Percentiles rank a stretch among this genome's conserved stretches.
phyloP scores from a whole-genome alignment of 129 eudicot genomes.

The Silybum marianum region DNA sequence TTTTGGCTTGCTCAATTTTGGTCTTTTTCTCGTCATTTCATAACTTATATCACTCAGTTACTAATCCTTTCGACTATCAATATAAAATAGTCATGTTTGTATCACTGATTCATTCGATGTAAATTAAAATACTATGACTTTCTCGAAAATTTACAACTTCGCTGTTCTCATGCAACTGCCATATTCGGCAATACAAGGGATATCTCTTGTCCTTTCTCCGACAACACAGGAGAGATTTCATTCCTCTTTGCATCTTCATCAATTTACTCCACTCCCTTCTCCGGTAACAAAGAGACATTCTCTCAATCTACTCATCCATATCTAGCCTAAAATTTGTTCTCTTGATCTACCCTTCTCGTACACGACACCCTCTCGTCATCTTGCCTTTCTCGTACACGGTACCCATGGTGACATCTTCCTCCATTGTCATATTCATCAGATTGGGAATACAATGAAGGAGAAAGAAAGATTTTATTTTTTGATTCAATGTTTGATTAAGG shows the following conservation, averaged over 20 bases:
- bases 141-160: background rate
- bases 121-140: too few species aligned
- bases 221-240: background rate
- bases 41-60: too few species aligned
- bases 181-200: background rate
- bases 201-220: background rate
- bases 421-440: background rate
- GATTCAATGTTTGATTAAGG: background rate
- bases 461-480: background rate
- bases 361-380: background rate
- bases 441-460: background rate
- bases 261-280: background rate
- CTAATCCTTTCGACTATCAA: too few species aligned
- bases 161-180: background rate
- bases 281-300: background rate
- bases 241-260: background rate
- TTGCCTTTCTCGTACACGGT: background rate
- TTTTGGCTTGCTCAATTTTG: too few species aligned
- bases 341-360: background rate
- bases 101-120: background rate
- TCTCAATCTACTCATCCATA: background rate
- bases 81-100: background rate
- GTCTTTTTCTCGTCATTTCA: too few species aligned
- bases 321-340: background rate
- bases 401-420: background rate